Percentiles rank a stretch among this genome's conserved stretches.
phyloP scores from a whole-genome alignment of 2,329 filamentous ascomycete genomes.

The Fusarium euwallaceae region DNA sequence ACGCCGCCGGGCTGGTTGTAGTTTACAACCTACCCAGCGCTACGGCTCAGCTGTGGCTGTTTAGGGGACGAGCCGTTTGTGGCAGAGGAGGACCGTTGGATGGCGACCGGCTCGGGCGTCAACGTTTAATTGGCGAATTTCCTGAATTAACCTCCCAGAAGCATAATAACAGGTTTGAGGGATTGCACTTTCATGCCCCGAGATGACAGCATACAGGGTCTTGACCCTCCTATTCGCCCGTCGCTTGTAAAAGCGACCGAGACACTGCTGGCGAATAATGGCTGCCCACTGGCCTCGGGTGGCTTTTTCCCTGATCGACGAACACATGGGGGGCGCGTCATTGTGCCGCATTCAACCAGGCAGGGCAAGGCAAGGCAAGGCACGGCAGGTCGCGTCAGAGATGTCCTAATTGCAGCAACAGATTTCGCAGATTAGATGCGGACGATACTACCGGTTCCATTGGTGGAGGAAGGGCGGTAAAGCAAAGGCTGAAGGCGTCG shows the following conservation, averaged over 20 bases:
- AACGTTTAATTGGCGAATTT: conserved; percentile 24
- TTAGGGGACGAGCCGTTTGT: conserved; percentile 9
- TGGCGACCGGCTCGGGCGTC: conserved; percentile 30
- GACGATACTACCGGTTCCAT: conserved; percentile 17
- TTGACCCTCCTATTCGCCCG: conserved; percentile 2
- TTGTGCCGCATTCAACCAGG: conserved; percentile 11
- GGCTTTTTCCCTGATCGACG: conserved; percentile 12
- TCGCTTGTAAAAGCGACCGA: not conserved
- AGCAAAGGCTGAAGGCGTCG: not conserved
- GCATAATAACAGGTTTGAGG: conserved; percentile 2
- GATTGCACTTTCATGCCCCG: not conserved
- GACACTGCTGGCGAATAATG: not conserved
- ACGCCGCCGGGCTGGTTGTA: not conserved
- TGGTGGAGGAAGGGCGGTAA: conserved; percentile 27
- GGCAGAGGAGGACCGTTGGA: conserved; percentile 16
- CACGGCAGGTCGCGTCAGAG: not conserved
- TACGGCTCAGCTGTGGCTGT: conserved; percentile 33
- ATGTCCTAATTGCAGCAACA: conserved; percentile 2
- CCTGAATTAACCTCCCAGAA: conserved; percentile 12
- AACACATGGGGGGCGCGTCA: conserved; percentile 28
- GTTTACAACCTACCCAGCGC: conserved; percentile 12
- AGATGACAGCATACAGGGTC: not conserved
- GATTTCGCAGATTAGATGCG: conserved; percentile 35
- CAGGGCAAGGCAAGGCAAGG: not conserved
- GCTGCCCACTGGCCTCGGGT: not conserved